Evolutionary conservation across 208 protist genomes (phyloP), one percentile per base, ranked within the genome.

Genomic region (Leishmania amazonensis): DNA sequence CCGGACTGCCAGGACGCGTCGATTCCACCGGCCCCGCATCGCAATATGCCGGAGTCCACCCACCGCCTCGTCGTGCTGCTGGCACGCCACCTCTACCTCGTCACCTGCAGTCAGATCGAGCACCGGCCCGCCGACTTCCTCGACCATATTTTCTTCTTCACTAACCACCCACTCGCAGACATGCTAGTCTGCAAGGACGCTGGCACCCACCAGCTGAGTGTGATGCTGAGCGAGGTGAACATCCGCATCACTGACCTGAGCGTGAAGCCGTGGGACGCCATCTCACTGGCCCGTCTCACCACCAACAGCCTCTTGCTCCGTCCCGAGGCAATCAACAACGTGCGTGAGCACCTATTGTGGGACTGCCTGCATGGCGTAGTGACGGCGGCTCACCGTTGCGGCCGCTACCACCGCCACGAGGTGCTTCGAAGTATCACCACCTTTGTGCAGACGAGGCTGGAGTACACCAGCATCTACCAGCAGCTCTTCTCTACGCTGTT

Each of bases 341-440:
- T 92, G 74, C 88, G 92, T 42, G 81, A 88, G 72, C 83, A 85
- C 79, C 79, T 98, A 35, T 40, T 96, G 49, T 98, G 93, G 93
- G 95, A 98, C 83, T 88, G 88, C 24, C 87, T 98, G 75, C 95
- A 98, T 78, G 92, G 93, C 49, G 94, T 98, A 24, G 91, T 98
- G 28, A 86, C 89, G 40, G 91, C 95, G 17, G 92, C 92, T 13
- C 92, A 96, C 85, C 86, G 87, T 28, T 96, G 93, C 77, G 90
- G 93, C 57, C 76, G 83, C 51, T 85, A 91, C 79, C 89, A 94
- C 81, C 92, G 95, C 70, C 81, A 93, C 47, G 78, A 95, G 73
- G 81, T 96, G 64, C 71, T 97, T 15, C 91, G 88, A 60, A 88
- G 89, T 85, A 84, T 96, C 71, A 94, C 90, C 53, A 60, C 57